Evolutionary conservation across 78 protist species (phyloP).

Genomic region (Dictyostelium discoideum): dicty_2.7 NC_007091.3:2147001-2147500

Average conservation of each 20-base stretch:
- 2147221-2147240: background rate
- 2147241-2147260: background rate
- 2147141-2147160: slow-evolving; percentile 80
- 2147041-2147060: slow-evolving; percentile 77
- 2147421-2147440: slow-evolving; percentile 81
- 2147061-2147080: slow-evolving; percentile 23
- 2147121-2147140: slow-evolving; percentile 83
- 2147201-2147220: background rate
- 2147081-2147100: slow-evolving; percentile 71
- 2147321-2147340: too few species aligned
- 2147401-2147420: slow-evolving; percentile 84
- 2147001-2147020: slow-evolving; percentile 59
- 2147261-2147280: background rate
- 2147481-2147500: slow-evolving; percentile 84
- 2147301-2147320: too few species aligned
- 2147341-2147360: too few species aligned
- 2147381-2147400: too few species aligned
- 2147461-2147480: slow-evolving; percentile 52
- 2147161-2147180: slow-evolving; percentile 47
- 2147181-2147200: background rate
- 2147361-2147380: too few species aligned
- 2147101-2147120: slow-evolving; percentile 87
- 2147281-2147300: background rate
- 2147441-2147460: slow-evolving; percentile 48
- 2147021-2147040: slow-evolving; percentile 86